A percentile compares a stretch with the other conserved stretches of the same genome.
Conservation (phyloP, 768 basidiomycete genomes). For the Termitomyces sp. region DNA sequence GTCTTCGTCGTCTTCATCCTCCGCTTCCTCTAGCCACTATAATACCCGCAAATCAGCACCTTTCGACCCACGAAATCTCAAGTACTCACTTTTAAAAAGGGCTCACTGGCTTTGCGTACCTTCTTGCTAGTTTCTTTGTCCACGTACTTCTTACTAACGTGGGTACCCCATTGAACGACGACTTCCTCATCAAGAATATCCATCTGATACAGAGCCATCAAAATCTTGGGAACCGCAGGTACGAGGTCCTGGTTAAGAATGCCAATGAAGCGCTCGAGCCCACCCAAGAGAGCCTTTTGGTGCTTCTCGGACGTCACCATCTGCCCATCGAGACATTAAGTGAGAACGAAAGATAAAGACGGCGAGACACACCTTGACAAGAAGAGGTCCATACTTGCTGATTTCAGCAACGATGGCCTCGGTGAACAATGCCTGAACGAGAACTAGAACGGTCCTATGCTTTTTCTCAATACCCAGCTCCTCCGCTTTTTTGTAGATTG, state of each 20-base stretch:
- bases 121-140: slow-evolving; percentile 94
- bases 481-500: slow-evolving; percentile 84
- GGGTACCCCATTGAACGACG: slow-evolving; percentile 88
- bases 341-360: not conserved
- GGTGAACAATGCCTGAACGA: slow-evolving; percentile 83
- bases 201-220: slow-evolving; percentile 91
- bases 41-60: slow-evolving; percentile 6
- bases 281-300: slow-evolving; percentile 91
- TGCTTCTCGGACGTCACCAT: slow-evolving; percentile 92
- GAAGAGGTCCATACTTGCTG: slow-evolving; percentile 55
- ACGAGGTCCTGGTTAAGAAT: slow-evolving; percentile 67
- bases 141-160: slow-evolving; percentile 94
- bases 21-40: slow-evolving; percentile 87
- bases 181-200: slow-evolving; percentile 93
- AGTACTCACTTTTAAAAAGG: slow-evolving; percentile 77
- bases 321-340: slow-evolving; percentile 29
- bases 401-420: slow-evolving; percentile 64
- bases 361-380: slow-evolving; percentile 59
- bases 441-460: slow-evolving; percentile 80
- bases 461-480: slow-evolving; percentile 92
- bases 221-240: slow-evolving; percentile 74
- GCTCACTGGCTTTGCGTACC: slow-evolving; percentile 92
- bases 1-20: slow-evolving; percentile 64
- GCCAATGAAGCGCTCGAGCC: slow-evolving; percentile 83
- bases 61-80: not conserved